phyloP scores from a whole-genome alignment of 2,329 filamentous ascomycete species.

The Scytalidium sp. region DNA sequence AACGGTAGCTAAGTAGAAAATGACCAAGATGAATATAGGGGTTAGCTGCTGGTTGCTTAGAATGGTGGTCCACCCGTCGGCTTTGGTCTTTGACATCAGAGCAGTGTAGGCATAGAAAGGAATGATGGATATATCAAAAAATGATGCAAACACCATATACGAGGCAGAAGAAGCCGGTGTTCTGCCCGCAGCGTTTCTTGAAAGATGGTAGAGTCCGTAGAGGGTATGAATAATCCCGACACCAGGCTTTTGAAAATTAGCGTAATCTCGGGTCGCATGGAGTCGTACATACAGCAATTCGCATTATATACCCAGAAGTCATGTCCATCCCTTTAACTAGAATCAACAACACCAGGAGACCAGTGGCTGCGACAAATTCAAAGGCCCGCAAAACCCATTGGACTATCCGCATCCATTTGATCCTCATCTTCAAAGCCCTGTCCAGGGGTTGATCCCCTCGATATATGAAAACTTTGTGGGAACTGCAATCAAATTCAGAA shows the following conservation, averaged over 20 bases:
- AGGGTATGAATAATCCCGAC: slow-evolving; percentile 67
- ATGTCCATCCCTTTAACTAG: slow-evolving; percentile 67
- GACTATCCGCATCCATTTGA: slow-evolving; percentile 65
- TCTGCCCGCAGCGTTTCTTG: slow-evolving; percentile 65
- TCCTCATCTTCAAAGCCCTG: slow-evolving; percentile 63
- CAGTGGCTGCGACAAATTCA: slow-evolving; percentile 66
- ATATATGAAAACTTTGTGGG: slow-evolving; percentile 63
- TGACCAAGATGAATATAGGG: slow-evolving; percentile 58
- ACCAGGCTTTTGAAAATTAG: slow-evolving; percentile 58
- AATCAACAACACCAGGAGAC: slow-evolving; percentile 72
- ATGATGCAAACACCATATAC: slow-evolving; percentile 80
- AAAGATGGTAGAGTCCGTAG: slow-evolving; percentile 81
- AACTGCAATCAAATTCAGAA: slow-evolving; percentile 20
- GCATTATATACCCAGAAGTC: slow-evolving; percentile 70
- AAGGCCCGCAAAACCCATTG: slow-evolving; percentile 68
- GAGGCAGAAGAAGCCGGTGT: slow-evolving; percentile 79
- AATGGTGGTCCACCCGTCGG: slow-evolving; percentile 62
- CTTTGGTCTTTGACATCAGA: slow-evolving; percentile 38
- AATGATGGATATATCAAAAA: slow-evolving; percentile 62
- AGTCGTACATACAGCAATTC: slow-evolving; percentile 63
- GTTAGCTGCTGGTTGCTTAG: slow-evolving; percentile 54
- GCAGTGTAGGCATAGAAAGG: slow-evolving; percentile 56
- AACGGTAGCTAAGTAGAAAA: slow-evolving; percentile 65
- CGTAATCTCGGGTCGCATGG: slow-evolving; percentile 1
- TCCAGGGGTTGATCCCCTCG: slow-evolving; percentile 65